Conservation (phyloP, 2,329 filamentous ascomycete genomes). For the Bertia moriformis region DNA sequence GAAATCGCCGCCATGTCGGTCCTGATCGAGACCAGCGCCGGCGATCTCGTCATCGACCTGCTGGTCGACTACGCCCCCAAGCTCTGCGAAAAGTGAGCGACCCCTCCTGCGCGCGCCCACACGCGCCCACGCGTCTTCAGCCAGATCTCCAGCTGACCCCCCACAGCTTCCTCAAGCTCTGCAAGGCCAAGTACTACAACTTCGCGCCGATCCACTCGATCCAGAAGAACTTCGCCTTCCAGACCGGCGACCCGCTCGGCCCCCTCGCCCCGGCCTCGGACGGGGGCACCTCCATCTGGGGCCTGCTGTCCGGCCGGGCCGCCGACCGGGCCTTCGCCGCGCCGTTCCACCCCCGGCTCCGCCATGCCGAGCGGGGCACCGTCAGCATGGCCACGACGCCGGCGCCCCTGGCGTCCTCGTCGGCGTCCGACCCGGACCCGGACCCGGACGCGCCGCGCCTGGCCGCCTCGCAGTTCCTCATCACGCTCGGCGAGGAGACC, state of each 20-base stretch:
- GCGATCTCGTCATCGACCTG: slow-evolving; percentile 90
- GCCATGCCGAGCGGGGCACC: slow-evolving; percentile 76
- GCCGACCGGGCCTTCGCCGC: slow-evolving; percentile 66
- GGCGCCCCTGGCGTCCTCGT: too few species aligned
- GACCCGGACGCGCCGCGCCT: slow-evolving; percentile 73
- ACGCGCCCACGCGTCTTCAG: slow-evolving; percentile 31
- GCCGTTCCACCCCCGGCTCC: slow-evolving; percentile 74
- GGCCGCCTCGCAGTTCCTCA: slow-evolving; percentile 82
- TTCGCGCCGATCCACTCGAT: slow-evolving; percentile 84
- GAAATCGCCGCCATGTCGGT: slow-evolving; percentile 66
- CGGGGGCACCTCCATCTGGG: slow-evolving; percentile 90
- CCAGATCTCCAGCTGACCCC: slow-evolving; percentile 48
- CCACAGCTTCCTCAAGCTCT: slow-evolving; percentile 96
- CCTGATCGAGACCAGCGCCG: slow-evolving; percentile 78
- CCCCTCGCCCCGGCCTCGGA: slow-evolving; percentile 73
- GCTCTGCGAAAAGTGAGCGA: slow-evolving; percentile 93
- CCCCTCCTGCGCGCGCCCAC: slow-evolving; percentile 6
- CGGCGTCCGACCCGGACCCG: too few species aligned
- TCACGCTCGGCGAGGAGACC: slow-evolving; percentile 77
- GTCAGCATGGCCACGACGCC: slow-evolving; percentile 95
- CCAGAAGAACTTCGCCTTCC: slow-evolving; percentile 90
- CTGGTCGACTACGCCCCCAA: slow-evolving; percentile 78
- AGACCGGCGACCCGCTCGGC: slow-evolving; percentile 86
- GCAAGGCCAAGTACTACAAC: slow-evolving; percentile 99
- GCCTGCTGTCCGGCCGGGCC: slow-evolving; percentile 51